Conservation (phyloP, 495 filamentous ascomycete species). For the Penicillium angulare region DNA sequence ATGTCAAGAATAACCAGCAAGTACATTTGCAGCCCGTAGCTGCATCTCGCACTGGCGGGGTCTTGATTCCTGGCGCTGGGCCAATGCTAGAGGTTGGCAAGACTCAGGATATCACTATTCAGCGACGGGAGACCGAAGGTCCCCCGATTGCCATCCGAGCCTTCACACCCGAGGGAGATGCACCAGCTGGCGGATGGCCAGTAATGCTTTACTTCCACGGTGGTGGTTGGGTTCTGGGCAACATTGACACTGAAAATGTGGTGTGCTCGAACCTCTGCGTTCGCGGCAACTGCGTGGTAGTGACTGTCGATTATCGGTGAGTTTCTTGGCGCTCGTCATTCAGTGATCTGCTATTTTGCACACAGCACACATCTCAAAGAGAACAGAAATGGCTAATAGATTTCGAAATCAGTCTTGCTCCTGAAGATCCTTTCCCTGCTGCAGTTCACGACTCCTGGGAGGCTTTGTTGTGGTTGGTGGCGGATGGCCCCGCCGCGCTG, state of each 20-base stretch:
- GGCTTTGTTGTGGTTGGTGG: slow-evolving; percentile 51
- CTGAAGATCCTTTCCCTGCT: slow-evolving; percentile 55
- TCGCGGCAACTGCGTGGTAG: slow-evolving; percentile 49
- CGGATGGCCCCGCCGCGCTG: slow-evolving; percentile 37
- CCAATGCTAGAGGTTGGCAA: slow-evolving; percentile 50
- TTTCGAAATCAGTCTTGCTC: slow-evolving; percentile 37
- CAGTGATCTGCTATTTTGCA: no score
- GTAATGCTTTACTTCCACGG: slow-evolving; percentile 59
- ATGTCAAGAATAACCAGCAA: slow-evolving; percentile 50
- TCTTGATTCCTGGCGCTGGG: slow-evolving; percentile 54
- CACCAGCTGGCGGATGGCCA: slow-evolving; percentile 50
- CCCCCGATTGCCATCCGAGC: slow-evolving; percentile 44
- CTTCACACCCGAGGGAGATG: slow-evolving; percentile 47
- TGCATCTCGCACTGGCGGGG: slow-evolving; percentile 50
- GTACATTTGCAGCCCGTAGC: slow-evolving; percentile 53
- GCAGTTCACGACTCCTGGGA: slow-evolving; percentile 60
- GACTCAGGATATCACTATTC: slow-evolving; percentile 46
- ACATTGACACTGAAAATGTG: slow-evolving; percentile 57
- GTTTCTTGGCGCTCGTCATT: slow-evolving; percentile 8
- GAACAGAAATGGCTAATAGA: neutral
- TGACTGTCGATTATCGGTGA: slow-evolving; percentile 58
- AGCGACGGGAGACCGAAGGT: slow-evolving; percentile 45
- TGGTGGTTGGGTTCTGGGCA: slow-evolving; percentile 59
- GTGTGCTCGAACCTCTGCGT: slow-evolving; percentile 56
- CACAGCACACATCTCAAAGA: slow-evolving; percentile 14